These are phyloP conservation scores for Aureobasidium sp. DNA, from an alignment of 2,329 filamentous ascomycete species.

Conservation along the genomic window DNA sequence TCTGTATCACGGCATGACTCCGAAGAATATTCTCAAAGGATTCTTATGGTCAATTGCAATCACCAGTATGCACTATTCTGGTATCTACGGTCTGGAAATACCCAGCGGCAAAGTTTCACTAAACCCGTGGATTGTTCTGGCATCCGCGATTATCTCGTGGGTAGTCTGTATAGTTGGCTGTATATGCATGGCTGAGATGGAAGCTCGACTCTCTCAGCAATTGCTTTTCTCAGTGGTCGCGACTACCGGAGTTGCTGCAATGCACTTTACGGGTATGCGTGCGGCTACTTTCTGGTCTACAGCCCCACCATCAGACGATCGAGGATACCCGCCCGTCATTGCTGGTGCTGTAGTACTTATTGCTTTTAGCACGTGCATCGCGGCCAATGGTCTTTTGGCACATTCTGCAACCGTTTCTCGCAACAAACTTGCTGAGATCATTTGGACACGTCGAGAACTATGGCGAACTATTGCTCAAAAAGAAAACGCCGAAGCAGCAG, in stretches of 20 bases:
- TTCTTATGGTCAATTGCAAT: slow-evolving; percentile 31
- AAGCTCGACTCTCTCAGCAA: slow-evolving; percentile 29
- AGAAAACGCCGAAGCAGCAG: slow-evolving; percentile 30
- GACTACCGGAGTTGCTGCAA: slow-evolving; percentile 30
- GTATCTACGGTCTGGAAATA: slow-evolving; percentile 28
- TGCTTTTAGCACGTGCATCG: slow-evolving; percentile 30
- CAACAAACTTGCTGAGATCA: slow-evolving; percentile 28
- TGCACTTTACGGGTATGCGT: slow-evolving; percentile 32
- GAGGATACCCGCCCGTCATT: slow-evolving; percentile 30
- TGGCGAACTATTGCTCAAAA: slow-evolving; percentile 31
- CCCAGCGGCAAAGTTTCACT: slow-evolving; percentile 27
- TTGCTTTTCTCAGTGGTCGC: slow-evolving; percentile 29
- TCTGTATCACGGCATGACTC: slow-evolving; percentile 24
- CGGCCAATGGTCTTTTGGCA: slow-evolving; percentile 31
- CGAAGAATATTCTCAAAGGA: slow-evolving; percentile 25
- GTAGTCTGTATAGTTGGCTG: slow-evolving; percentile 28
- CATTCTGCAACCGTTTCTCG: slow-evolving; percentile 29
- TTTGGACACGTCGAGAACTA: slow-evolving; percentile 29
- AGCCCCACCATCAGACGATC: slow-evolving; percentile 21
- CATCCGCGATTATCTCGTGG: slow-evolving; percentile 31
- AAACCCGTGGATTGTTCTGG: slow-evolving; percentile 23
- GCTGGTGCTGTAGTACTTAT: slow-evolving; percentile 28
- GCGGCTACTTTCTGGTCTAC: slow-evolving; percentile 29
- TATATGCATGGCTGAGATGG: slow-evolving; percentile 30
- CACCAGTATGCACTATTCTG: slow-evolving; percentile 31